Evolutionary conservation across 108 stramenopile genomes (phyloP), one percentile per base, ranked within the genome.

Genomic region (Skeletonema tropicum): DNA sequence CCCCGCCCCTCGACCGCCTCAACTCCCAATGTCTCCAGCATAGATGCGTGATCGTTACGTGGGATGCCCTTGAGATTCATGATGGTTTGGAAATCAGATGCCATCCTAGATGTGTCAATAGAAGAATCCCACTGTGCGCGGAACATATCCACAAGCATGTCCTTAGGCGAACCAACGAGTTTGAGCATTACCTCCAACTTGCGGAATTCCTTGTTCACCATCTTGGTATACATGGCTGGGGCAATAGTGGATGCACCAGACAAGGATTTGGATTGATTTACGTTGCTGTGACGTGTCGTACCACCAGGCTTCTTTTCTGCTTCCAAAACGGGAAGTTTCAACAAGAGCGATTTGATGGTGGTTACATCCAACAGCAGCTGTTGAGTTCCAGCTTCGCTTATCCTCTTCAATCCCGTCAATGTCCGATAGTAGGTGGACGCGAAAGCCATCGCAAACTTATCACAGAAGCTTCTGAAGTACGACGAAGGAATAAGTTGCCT

Each of bases 331-430:
- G 97, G 97, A 5, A 97, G 83, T 64, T 94, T 90, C 58, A 98
- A 80, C 77, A 99, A 83, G 23, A 98, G 75, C 12, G 96, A 93
- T 83, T 98, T 98, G 25, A 99, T 71, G 71, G 88, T 95, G 83
- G 98, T 97, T 3, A 97, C 93, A 84, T 99, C 99, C 62, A 99
- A 83, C n/a, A 99, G 83, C 9, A 99, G 74, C 61, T 99, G 99
- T 76, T 99, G 98, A 5, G 97, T 94, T 26, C 93, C 98, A 64
- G 86, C 83, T 67, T 99, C 98, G 68, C 90, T 94, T 45, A 98
- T 94, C 13, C 89, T 82, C 70, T 97, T 98, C 39, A 87, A 83
- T 38, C 92, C 84, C 30, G 90, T 79, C 14, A 99, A 49, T 1
- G 83, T 68, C 42, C 90, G 77, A 69, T 94, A 87, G 77, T 86